These are phyloP conservation scores for Cyberlindnera samutprakarnensis DNA, from an alignment of 805 yeast genomes.

Conservation along the genomic window DNA sequence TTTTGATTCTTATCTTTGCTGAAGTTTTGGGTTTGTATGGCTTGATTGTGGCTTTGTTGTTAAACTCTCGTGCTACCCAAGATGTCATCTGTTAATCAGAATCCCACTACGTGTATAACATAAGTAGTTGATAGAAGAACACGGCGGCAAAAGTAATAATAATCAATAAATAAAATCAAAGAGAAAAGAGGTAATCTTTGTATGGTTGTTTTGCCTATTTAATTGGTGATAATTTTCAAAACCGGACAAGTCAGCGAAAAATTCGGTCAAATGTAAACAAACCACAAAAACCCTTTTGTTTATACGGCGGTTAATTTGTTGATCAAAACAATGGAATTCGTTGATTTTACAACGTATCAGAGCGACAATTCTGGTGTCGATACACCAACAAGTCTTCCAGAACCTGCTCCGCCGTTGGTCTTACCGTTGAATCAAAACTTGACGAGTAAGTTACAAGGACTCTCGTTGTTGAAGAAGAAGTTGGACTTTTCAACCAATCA, in stretches of 20 bases:
- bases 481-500: background rate
- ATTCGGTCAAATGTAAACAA: too few species aligned
- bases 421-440: slow-evolving; percentile 28
- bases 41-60: slow-evolving; percentile 92
- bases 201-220: too few species aligned
- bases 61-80: slow-evolving; percentile 96
- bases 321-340: slow-evolving; percentile 24
- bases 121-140: background rate
- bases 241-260: too few species aligned
- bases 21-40: slow-evolving; percentile 99
- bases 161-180: too few species aligned
- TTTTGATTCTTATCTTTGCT: slow-evolving; percentile 95
- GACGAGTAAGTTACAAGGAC: slow-evolving; percentile 29
- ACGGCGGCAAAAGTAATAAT: too few species aligned
- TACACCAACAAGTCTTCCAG: slow-evolving; percentile 15
- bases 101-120: too few species aligned
- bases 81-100: slow-evolving; percentile 67
- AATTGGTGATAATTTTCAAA: too few species aligned
- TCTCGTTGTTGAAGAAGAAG: slow-evolving; percentile 26
- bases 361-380: background rate
- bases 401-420: slow-evolving; percentile 34
- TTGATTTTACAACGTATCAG: slow-evolving; percentile 20
- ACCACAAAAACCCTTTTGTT: too few species aligned
- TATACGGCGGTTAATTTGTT: too few species aligned
- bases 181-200: too few species aligned